Conservation (phyloP, 2,329 filamentous ascomycete genomes). For the Verticillium klebahnii region DNA sequence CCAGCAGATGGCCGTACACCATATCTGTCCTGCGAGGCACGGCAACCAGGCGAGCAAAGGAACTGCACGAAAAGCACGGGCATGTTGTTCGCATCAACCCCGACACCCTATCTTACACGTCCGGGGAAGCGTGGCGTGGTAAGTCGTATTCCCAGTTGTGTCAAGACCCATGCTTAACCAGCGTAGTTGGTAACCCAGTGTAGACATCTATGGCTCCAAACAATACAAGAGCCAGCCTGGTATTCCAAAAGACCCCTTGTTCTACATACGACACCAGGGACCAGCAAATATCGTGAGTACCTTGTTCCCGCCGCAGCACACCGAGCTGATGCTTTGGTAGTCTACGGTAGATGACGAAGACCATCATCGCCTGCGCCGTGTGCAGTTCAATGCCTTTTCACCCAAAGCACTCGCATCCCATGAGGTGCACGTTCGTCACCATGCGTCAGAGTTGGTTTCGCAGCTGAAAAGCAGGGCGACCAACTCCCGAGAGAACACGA, state of each 20-base stretch:
- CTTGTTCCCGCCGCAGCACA: background rate
- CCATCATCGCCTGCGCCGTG: constrained; percentile 2
- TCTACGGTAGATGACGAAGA: background rate
- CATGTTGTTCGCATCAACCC: constrained; percentile 41
- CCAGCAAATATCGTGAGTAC: background rate
- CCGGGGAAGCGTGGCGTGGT: constrained; percentile 22
- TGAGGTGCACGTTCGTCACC: background rate
- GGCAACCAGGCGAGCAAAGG: constrained; percentile 17
- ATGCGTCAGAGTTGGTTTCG: background rate
- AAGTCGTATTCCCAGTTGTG: background rate
- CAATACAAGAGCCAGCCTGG: background rate
- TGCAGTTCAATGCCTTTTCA: constrained; percentile 1
- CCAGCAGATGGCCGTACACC: background rate
- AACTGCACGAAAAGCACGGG: constrained; percentile 35
- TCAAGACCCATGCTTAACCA: background rate
- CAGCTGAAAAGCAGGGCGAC: constrained; percentile 2
- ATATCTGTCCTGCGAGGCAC: constrained; percentile 14
- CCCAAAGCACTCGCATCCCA: constrained; percentile 6
- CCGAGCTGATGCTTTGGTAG: background rate
- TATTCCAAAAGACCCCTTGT: background rate
- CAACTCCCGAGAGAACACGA: background rate
- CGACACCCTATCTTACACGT: constrained; percentile 39
- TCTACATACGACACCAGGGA: background rate
- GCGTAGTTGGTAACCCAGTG: background rate
- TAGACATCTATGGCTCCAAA: background rate